Conservation (phyloP, 2,329 filamentous ascomycete species). For the Penicillium sclerotiorum region DNA sequence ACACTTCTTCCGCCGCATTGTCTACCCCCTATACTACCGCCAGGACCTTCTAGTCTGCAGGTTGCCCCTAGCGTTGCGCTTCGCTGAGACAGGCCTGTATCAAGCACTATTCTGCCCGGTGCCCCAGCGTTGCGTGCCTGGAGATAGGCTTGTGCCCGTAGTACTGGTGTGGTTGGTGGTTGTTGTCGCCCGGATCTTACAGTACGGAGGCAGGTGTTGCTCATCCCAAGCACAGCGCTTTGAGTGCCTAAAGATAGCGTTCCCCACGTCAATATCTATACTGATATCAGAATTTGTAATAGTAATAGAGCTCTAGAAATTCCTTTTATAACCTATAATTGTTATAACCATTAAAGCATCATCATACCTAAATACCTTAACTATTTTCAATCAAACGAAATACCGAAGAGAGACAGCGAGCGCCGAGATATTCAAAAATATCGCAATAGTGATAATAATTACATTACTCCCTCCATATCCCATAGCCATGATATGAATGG, state of each 20-base stretch:
- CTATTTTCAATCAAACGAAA: slow-evolving; percentile 25
- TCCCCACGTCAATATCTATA: neutral
- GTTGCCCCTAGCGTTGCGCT: too few relatives aligned
- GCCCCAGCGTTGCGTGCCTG: too few relatives aligned
- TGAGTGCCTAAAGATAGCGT: neutral
- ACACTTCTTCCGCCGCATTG: too few relatives aligned
- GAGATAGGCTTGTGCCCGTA: too few relatives aligned
- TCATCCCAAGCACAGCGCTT: neutral
- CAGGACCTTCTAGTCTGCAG: too few relatives aligned
- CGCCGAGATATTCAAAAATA: neutral
- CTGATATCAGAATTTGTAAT: neutral
- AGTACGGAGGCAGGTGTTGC: neutral
- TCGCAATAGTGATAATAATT: neutral
- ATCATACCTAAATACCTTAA: slow-evolving; percentile 28
- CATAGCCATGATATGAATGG: neutral
- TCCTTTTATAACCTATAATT: slow-evolving; percentile 13
- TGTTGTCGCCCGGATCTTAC: too few relatives aligned
- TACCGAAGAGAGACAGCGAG: slow-evolving; percentile 22
- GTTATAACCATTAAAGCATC: slow-evolving; percentile 27
- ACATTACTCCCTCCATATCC: neutral
- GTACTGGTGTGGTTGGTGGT: too few relatives aligned
- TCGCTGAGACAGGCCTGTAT: too few relatives aligned
- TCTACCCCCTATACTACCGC: too few relatives aligned
- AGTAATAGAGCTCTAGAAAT: neutral
- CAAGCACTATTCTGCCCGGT: too few relatives aligned